A percentile compares a stretch with the other conserved stretches of the same genome.
Evolutionary conservation across 495 filamentous ascomycete species (phyloP).

Genomic region (Lasiosphaeria ovina): DNA sequence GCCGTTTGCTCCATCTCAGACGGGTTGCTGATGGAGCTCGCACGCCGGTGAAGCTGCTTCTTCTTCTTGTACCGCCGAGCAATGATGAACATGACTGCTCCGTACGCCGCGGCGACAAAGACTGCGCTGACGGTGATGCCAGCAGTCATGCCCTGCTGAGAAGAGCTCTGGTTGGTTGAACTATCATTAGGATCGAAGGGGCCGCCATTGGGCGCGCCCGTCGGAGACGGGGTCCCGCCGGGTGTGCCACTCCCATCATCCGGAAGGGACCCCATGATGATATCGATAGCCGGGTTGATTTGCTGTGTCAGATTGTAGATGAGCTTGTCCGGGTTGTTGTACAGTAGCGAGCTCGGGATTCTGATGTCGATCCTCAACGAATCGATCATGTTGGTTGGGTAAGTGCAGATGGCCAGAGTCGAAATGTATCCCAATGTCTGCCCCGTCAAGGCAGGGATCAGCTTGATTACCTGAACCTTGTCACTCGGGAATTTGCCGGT

Average conservation of each 20-base stretch:
- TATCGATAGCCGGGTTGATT: slow-evolving; percentile 81
- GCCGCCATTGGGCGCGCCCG: slow-evolving; percentile 29
- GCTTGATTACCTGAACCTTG: slow-evolving; percentile 64
- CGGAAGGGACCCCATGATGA: slow-evolving; percentile 58
- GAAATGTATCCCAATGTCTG: slow-evolving; percentile 72
- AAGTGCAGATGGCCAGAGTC: slow-evolving; percentile 72
- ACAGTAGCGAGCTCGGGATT: slow-evolving; percentile 68
- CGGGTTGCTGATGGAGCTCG: slow-evolving; percentile 61
- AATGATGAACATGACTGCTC: slow-evolving; percentile 97
- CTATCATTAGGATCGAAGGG: slow-evolving; percentile 35
- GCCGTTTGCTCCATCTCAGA: slow-evolving; percentile 55
- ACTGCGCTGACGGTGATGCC: slow-evolving; percentile 79
- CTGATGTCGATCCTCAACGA: slow-evolving; percentile 62
- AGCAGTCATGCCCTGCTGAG: slow-evolving; percentile 72
- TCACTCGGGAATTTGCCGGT: slow-evolving; percentile 52
- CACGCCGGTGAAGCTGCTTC: slow-evolving; percentile 74
- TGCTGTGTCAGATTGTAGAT: slow-evolving; percentile 68
- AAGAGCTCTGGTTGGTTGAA: slow-evolving; percentile 41
- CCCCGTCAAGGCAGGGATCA: slow-evolving; percentile 77
- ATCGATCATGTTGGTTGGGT: slow-evolving; percentile 64
- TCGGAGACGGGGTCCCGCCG: neutral
- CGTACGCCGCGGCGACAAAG: slow-evolving; percentile 83
- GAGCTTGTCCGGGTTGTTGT: slow-evolving; percentile 60
- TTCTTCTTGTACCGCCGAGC: slow-evolving; percentile 90
- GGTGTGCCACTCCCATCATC: slow-evolving; percentile 30